Base-by-base conservation (phyloP, 352 stramenopile species). In the Pythium pyrilobum region DNA sequence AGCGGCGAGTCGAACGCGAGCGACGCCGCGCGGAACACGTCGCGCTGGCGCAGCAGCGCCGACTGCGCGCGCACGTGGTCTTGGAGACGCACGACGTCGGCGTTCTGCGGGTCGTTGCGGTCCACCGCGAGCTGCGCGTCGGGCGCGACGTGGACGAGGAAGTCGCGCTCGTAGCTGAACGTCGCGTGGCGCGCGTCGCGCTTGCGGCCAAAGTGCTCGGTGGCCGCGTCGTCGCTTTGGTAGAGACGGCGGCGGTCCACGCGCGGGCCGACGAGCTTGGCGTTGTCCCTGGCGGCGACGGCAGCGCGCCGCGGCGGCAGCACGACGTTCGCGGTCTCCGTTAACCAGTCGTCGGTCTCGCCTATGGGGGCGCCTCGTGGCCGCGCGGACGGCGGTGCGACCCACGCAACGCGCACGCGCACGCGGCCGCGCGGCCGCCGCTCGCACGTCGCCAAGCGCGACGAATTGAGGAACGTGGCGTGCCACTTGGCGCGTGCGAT, bases 61-160 rank as follows among this genome's bases (percentile, higher is more conserved):
- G 77, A 82, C 44, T 68, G 67, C 20, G 46, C 54, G 44, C 63
- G 62, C 25, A 72, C 42, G 41, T 86, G 71, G 31, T 69, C 59
- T 21, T 83, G 65, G 16, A 87, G 49, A 2, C 72, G 71, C 52
- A 79, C 52, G 4, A 87, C 63, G 2, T 64, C 38, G 6, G 70
- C 59, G 51, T 93, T 87, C 5, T 82, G 72, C 4, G 84, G 84
- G 48, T 94, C 77, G 39, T 92, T 92, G 20, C 75, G 73, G 54
- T 96, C 85, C 7, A 96, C 43, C 3, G 25, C 34, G 23, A 75
- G 58, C 0, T 68, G 58, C 1, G 63, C 15, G 20, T 62, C 44
- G 20, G n/a, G n/a, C n/a, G n/a, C 54, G 24, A 88, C 54, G 41
- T 77, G 68, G 9, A 74, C 66, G 34, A 90, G 66, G 34, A 88